phyloP scores from a whole-genome alignment of 2,329 filamentous ascomycete genomes.

The Lachnellula willkommii region DNA sequence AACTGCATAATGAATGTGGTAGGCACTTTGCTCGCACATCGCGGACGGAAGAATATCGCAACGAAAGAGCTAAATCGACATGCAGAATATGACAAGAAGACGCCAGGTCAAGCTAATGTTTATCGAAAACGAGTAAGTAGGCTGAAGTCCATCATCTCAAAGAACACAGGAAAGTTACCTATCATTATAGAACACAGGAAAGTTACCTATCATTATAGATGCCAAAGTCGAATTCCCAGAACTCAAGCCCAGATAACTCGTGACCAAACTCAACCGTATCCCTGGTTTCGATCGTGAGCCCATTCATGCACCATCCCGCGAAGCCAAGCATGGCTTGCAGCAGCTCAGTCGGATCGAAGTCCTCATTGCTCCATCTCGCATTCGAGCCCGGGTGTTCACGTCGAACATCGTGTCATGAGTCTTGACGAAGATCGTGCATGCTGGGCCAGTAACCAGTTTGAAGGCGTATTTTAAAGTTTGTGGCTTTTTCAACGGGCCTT shows the following conservation, averaged over 20 bases:
- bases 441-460: slow-evolving; percentile 17
- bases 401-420: slow-evolving; percentile 22
- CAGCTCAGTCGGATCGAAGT: slow-evolving; percentile 36
- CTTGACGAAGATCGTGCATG: slow-evolving; percentile 19
- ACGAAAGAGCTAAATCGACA: slow-evolving; percentile 38
- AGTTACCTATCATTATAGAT: slow-evolving; percentile 34
- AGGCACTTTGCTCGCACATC: slow-evolving; percentile 34
- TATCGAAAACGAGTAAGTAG: neutral
- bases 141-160: neutral
- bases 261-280: slow-evolving; percentile 37
- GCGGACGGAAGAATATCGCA: slow-evolving; percentile 41
- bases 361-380: slow-evolving; percentile 26
- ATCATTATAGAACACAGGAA: slow-evolving; percentile 28
- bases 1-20: slow-evolving; percentile 39
- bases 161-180: slow-evolving; percentile 17
- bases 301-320: neutral
- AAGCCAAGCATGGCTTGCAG: slow-evolving; percentile 19
- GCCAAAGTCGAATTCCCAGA: slow-evolving; percentile 42
- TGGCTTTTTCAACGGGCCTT: slow-evolving; percentile 10
- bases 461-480: slow-evolving; percentile 20
- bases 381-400: slow-evolving; percentile 17
- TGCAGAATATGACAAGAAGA: slow-evolving; percentile 40
- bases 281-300: slow-evolving; percentile 5
- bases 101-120: slow-evolving; percentile 32
- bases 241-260: slow-evolving; percentile 36